Base-by-base conservation (phyloP, 73 alveolate genomes). In the Paramecium octaurelia region DNA sequence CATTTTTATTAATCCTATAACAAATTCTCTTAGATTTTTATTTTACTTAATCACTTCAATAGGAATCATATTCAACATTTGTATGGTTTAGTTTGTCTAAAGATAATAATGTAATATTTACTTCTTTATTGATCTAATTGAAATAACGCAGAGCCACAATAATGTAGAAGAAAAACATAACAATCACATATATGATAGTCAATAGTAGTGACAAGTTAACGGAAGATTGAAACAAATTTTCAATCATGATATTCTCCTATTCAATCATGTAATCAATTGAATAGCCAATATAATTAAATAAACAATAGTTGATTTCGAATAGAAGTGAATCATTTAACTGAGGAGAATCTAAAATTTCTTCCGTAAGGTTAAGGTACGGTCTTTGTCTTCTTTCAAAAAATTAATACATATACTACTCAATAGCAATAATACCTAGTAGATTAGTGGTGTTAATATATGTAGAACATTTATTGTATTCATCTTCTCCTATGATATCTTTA, bases 61-160 rank as follows among this genome's bases (percentile, higher is more conserved):
- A 3, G 91, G 91, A 48, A 80, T 80, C 91, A 80, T 80, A 80
- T 80, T 80, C 23, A 80, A 80, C 91, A 80, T 80, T 43, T 80
- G 16, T n/a, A 80, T 80, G 2, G 91, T 80, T 80, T 80, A 80
- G 23, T 80, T 80, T 6, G 57, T 80, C 91, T 80, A 6, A 43
- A 12, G 5, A 12, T 31, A 10, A 3, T 64, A 64, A 64, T 64
- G n/a, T 20, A 68, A 73, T 20, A 2, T 36, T 73, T 73, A 73
- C 87, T 36, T 73, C 57, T 36, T 34, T 73, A 73, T 73, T 73
- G 14, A 73, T 36, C 8, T 73, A 58, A 34, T 36, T 73, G 11
- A 40, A 73, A 38, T 36, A 40, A 4, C 59, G 18, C 2, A 34
- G 18, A 0, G 87, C 59, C 4, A 73, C 46, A n/a, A 73, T 11